These are phyloP conservation scores for Coleophoma eucalyptorum DNA, from an alignment of 2,329 filamentous ascomycete genomes.

Conservation along the genomic window DNA sequence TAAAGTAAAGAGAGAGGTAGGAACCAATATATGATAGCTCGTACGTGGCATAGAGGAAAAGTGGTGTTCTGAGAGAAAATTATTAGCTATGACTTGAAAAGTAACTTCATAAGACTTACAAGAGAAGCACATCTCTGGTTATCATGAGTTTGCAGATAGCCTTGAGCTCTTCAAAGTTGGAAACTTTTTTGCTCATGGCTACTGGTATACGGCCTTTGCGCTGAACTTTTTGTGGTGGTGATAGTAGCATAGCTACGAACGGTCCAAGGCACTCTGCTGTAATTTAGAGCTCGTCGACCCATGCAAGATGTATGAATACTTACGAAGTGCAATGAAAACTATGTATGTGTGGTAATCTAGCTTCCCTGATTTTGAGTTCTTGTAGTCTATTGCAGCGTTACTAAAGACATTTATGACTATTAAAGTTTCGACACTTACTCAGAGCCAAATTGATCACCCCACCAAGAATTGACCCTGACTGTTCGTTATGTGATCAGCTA, in stretches of 20 bases:
- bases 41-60: constrained; percentile 38
- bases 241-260: constrained; percentile 37
- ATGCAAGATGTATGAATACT: constrained; percentile 3
- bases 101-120: no score
- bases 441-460: constrained; percentile 46
- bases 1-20: constrained; percentile 37
- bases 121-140: constrained; percentile 31
- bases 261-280: constrained; percentile 34
- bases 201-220: constrained; percentile 37
- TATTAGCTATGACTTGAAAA: neutral
- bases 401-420: neutral
- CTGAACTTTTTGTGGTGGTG: constrained; percentile 39
- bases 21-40: constrained; percentile 33
- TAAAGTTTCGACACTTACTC: constrained; percentile 20
- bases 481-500: no score
- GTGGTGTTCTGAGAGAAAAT: constrained; percentile 13
- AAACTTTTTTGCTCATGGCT: constrained; percentile 22
- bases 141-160: constrained; percentile 32
- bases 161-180: constrained; percentile 26
- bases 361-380: constrained; percentile 31
- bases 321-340: constrained; percentile 40
- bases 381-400: constrained; percentile 20
- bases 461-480: constrained; percentile 50
- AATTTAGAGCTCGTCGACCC: neutral
- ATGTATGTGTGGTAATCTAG: constrained; percentile 37